Conservation (phyloP, 2,329 filamentous ascomycete species). For the Thelonectria discophora region DNA sequence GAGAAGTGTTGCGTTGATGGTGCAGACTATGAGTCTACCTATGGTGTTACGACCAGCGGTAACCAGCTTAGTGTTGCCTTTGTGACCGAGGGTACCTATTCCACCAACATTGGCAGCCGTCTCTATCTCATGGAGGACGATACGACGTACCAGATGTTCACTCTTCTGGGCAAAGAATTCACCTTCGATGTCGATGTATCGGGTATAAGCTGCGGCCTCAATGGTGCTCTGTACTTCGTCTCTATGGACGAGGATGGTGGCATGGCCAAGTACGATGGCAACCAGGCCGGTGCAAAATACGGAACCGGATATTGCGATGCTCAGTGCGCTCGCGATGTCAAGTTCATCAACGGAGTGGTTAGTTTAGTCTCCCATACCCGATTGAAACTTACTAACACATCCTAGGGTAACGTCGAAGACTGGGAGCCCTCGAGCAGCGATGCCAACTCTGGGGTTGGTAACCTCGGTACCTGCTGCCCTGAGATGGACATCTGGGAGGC, state of each 20-base stretch:
- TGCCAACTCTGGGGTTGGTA: slow-evolving; percentile 60
- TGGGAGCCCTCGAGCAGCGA: slow-evolving; percentile 62
- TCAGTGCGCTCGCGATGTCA: slow-evolving; percentile 61
- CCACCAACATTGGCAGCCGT: slow-evolving; percentile 61
- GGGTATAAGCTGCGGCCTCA: slow-evolving; percentile 72
- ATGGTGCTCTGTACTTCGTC: slow-evolving; percentile 74
- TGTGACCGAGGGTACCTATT: slow-evolving; percentile 59
- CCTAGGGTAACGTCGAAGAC: slow-evolving; percentile 58
- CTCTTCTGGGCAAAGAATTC: slow-evolving; percentile 72
- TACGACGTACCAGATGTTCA: slow-evolving; percentile 69
- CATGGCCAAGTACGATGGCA: slow-evolving; percentile 57
- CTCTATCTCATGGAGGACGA: slow-evolving; percentile 71
- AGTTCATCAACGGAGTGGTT: slow-evolving; percentile 64
- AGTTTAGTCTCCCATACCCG: slow-evolving; percentile 26
- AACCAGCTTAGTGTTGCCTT: slow-evolving; percentile 63
- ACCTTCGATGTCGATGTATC: slow-evolving; percentile 77
- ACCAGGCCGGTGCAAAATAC: slow-evolving; percentile 64
- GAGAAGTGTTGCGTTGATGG: slow-evolving; percentile 61
- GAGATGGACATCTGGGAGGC: slow-evolving; percentile 72
- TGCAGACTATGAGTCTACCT: slow-evolving; percentile 59
- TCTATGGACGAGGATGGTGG: slow-evolving; percentile 68
- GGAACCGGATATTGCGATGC: slow-evolving; percentile 65
- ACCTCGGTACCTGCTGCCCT: slow-evolving; percentile 64
- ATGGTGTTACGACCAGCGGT: slow-evolving; percentile 62
- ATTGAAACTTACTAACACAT: neutral